A percentile compares a stretch with the other conserved stretches of the same genome.
These are phyloP conservation scores for Diplodia intermedia DNA, from an alignment of 2,329 filamentous ascomycete species.

Conservation along the genomic window DNA sequence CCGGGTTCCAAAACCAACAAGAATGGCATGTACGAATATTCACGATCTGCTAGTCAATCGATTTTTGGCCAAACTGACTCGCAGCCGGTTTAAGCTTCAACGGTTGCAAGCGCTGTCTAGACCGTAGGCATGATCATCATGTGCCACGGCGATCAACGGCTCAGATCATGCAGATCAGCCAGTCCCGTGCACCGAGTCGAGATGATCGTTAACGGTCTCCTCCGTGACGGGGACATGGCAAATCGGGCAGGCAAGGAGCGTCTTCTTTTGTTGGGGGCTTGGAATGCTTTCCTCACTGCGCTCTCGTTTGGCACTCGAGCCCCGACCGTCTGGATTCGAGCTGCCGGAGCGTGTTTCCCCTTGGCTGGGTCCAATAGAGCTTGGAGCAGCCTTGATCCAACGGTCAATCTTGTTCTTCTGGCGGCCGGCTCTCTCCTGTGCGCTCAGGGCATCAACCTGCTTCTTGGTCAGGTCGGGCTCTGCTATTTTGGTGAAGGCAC, in stretches of 20 bases:
- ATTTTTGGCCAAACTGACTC: slow-evolving; percentile 1
- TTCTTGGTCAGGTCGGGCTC: slow-evolving; percentile 53
- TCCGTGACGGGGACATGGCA: slow-evolving; percentile 43
- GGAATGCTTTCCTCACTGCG: slow-evolving; percentile 22
- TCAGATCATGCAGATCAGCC: slow-evolving; percentile 27
- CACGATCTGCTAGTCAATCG: not conserved
- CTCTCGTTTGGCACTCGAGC: slow-evolving; percentile 38
- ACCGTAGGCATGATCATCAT: slow-evolving; percentile 19
- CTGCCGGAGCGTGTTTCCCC: slow-evolving; percentile 27
- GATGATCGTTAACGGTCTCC: slow-evolving; percentile 49
- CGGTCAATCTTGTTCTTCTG: slow-evolving; percentile 55
- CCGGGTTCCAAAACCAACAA: not conserved
- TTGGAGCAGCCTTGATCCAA: slow-evolving; percentile 44
- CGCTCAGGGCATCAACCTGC: slow-evolving; percentile 49
- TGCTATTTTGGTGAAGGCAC: slow-evolving; percentile 50
- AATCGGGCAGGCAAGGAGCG: slow-evolving; percentile 50
- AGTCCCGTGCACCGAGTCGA: slow-evolving; percentile 41
- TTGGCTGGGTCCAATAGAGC: slow-evolving; percentile 27
- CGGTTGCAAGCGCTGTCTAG: slow-evolving; percentile 3
- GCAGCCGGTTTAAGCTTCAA: not conserved
- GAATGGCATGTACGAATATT: not conserved
- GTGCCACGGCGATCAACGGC: slow-evolving; percentile 19
- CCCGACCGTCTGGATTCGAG: not conserved
- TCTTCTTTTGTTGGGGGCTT: slow-evolving; percentile 34
- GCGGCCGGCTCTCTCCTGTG: slow-evolving; percentile 50